Evolutionary conservation across 176 grass and related monocot genomes (phyloP).

Genomic region (Carex pumila): DNA sequence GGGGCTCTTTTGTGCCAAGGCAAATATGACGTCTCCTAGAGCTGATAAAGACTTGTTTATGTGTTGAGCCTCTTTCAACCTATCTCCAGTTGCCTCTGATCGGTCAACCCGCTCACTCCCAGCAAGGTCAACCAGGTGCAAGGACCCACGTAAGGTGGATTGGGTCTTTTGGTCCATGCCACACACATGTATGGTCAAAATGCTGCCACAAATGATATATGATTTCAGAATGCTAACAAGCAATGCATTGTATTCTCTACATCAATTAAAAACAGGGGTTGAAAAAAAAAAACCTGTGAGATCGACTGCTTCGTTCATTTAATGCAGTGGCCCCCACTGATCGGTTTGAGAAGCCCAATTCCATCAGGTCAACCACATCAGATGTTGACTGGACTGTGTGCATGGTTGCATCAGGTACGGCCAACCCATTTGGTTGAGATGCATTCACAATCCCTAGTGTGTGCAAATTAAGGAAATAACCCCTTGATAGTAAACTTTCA

Average conservation of each 20-base stretch:
- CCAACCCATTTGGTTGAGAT: constrained; percentile 62
- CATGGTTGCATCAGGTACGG: constrained; percentile 81
- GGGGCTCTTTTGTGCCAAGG: constrained; percentile 59
- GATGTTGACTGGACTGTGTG: constrained; percentile 61
- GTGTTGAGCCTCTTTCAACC: constrained; percentile 85
- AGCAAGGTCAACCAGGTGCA: constrained; percentile 89
- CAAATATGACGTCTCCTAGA: constrained; percentile 83
- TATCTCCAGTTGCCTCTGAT: constrained; percentile 69
- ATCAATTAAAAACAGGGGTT: constrained; percentile 3
- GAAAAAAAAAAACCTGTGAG: constrained; percentile 51
- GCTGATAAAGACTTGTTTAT: constrained; percentile 85
- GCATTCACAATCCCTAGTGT: constrained; percentile 73
- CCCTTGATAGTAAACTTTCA: not conserved
- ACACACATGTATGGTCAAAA: constrained; percentile 66
- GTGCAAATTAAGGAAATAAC: constrained; percentile 55
- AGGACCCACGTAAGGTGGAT: constrained; percentile 45
- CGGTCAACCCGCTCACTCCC: constrained; percentile 78
- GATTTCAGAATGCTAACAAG: not conserved
- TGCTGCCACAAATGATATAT: constrained; percentile 36
- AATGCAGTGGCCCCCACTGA: constrained; percentile 76
- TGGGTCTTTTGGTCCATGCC: constrained; percentile 53
- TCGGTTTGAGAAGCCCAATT: constrained; percentile 60
- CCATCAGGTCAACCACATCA: constrained; percentile 78
- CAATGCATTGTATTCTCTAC: not conserved
- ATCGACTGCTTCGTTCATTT: constrained; percentile 90